phyloP scores from a whole-genome alignment of 257 asterid genomes.

The Buddleja alternifolia region DNA sequence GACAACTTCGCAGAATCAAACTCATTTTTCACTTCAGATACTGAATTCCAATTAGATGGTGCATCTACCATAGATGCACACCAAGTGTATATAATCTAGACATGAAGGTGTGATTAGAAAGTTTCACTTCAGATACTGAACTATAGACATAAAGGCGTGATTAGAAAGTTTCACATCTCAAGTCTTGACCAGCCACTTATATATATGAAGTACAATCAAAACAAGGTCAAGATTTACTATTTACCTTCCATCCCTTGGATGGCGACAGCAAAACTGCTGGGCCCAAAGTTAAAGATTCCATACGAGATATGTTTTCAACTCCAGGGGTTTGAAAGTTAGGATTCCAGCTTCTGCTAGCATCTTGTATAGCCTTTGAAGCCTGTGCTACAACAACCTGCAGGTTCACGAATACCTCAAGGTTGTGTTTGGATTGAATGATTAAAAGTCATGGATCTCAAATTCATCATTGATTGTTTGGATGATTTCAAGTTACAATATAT shows the following conservation, averaged over 20 bases:
- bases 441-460: no score
- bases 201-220: neutral
- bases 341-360: slow-evolving; percentile 43
- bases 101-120: neutral
- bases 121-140: no score
- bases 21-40: neutral
- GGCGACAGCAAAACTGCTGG: slow-evolving; percentile 64
- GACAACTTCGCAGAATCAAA: neutral
- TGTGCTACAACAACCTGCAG: slow-evolving; percentile 57
- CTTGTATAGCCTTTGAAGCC: slow-evolving; percentile 63
- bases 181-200: slow-evolving; percentile 13
- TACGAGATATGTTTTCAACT: slow-evolving; percentile 43
- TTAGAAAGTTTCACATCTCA: neutral
- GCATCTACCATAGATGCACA: no score
- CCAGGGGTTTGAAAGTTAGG: slow-evolving; percentile 38
- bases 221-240: slow-evolving; percentile 11
- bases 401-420: neutral
- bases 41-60: no score
- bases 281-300: slow-evolving; percentile 56
- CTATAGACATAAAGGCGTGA: neutral
- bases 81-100: no score
- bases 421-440: no score
- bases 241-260: slow-evolving; percentile 60
- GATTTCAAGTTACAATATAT: no score
- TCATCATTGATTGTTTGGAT: no score